Evolutionary conservation across 768 basidiomycete species (phyloP), one percentile per base, ranked within the genome.

Genomic region (Kwoniella sp.): DNA sequence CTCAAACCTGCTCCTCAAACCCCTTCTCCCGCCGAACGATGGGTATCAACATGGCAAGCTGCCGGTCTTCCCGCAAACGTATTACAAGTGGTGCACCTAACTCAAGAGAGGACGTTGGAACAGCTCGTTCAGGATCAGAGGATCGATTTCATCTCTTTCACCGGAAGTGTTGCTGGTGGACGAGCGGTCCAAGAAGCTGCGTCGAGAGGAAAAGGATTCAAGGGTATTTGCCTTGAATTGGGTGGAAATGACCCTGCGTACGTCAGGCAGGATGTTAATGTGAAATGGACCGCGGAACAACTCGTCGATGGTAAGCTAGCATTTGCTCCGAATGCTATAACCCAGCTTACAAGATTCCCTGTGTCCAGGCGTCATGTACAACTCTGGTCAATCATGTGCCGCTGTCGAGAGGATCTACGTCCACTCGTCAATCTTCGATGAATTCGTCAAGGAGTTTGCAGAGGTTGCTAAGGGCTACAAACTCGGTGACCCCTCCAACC

Each of bases 201-300:
- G 0, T 87, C 84, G 0, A 80, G 81, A 27, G 88, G 86, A 0
- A 69, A 77, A 1, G 87, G 87, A 0, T 94, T 97, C 82, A 95
- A 91, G 68, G 90, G 90, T 4, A 90, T 92, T 19, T 90, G 85
- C 0, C 83, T 96, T 30, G 93, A 96, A 90, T 86, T 99, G 17
- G 96, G 96, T 1, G 96, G 96, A 0, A 98, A 99, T 80, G 96
- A 99, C 74, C 92, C 96, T 1, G 96, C 95, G 1, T 99, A 97
- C 74, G 93, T 99, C 6, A 83, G 92, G 24, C 81, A 85, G 1
- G 95, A 97, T 78, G 92, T 90, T 0, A 87, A 96, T 80, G 73
- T 96, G 0, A 85, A 86, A 12, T 97, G 89, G 72, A 89, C 92
- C 0, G 88, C 87, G 13, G 84, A 86, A 24, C 89, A 97, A 72